These are phyloP conservation scores for Xylariaceae sp. DNA, from an alignment of 2,329 filamentous ascomycete genomes.

Conservation along the genomic window DNA sequence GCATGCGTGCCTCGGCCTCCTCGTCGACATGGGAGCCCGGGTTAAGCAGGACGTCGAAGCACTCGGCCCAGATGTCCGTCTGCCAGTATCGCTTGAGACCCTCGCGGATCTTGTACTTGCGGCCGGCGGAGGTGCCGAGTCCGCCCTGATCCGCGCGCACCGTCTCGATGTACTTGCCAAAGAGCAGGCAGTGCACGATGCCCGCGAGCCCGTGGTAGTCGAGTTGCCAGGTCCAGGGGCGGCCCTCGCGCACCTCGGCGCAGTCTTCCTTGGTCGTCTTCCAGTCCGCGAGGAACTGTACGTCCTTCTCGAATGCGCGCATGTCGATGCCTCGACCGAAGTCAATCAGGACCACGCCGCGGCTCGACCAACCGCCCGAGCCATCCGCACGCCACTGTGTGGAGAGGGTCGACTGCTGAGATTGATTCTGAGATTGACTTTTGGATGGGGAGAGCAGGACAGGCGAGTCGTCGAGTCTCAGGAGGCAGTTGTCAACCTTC, in stretches of 20 bases:
- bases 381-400: constrained; percentile 69
- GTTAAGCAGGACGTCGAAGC: constrained; percentile 83
- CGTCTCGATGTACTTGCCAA: constrained; percentile 92
- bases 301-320: constrained; percentile 68
- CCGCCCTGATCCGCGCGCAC: constrained; percentile 49
- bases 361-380: constrained; percentile 67
- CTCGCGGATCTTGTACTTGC: constrained; percentile 76
- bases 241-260: constrained; percentile 87
- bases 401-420: constrained; percentile 39
- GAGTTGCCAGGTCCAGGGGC: constrained; percentile 96
- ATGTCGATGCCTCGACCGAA: constrained; percentile 95
- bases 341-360: constrained; percentile 84
- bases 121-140: constrained; percentile 50
- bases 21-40: constrained; percentile 56
- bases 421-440: constrained; percentile 19
- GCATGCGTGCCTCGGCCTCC: constrained; percentile 65
- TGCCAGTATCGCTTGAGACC: constrained; percentile 94
- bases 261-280: constrained; percentile 82
- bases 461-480: constrained; percentile 62
- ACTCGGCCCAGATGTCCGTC: constrained; percentile 77
- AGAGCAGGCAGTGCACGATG: constrained; percentile 80
- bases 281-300: constrained; percentile 94
- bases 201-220: constrained; percentile 93
- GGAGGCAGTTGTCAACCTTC: constrained; percentile 91
- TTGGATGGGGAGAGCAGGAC: constrained; percentile 5